Evolutionary conservation across 2,329 filamentous ascomycete genomes (phyloP), one percentile per base, ranked within the genome.

Genomic region (Colletotrichum sp.): DNA sequence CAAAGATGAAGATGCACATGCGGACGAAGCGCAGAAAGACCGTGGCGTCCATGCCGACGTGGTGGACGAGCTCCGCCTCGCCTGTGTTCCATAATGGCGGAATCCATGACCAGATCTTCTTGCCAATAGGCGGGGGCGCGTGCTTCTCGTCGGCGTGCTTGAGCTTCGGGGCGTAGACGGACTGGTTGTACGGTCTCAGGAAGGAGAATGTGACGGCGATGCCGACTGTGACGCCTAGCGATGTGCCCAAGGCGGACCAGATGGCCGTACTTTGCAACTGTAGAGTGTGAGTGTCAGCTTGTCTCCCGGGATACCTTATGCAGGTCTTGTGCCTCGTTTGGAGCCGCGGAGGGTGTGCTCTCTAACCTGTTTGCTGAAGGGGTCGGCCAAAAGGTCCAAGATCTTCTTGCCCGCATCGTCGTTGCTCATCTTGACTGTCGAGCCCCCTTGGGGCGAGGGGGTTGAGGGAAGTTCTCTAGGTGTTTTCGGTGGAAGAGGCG

Each of bases 1-100:
- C 82, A 82, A 99, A 98, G 78, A 99, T 94, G 83, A 98, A 97
- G 76, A 97, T 93, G 82, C 95, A 95, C 97, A 99, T 99, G 79
- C 93, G 91, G 66, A 93, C 92, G 81, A 98, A 96, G 68, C 96
- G 93, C 78, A 99, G 88, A 83, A 99, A 99, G 64, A 99, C 87
- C 10, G 94, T 94, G 10, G 96, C 97, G 85, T 99, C 97, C 87
- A 99, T 88, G 66, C 97, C 97, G 52, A 98, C 93, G 80, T 94
- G 92, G n/a, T 94, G 90, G 28, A 98, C 90, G 77, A 98, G 85
- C 16, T 94, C 90, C 71, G 92, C 87, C 86, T 99, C 97, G 75
- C 91, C 93, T 16, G 94, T 96, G 76, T 89, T 91, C 85, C 96
- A 89, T 36, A 99, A 87, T 0, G 96, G 96, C 24, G 88, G 88